Base-by-base conservation (phyloP, 352 stramenopile genomes). In the Elongisporangium senticosum region DNA sequence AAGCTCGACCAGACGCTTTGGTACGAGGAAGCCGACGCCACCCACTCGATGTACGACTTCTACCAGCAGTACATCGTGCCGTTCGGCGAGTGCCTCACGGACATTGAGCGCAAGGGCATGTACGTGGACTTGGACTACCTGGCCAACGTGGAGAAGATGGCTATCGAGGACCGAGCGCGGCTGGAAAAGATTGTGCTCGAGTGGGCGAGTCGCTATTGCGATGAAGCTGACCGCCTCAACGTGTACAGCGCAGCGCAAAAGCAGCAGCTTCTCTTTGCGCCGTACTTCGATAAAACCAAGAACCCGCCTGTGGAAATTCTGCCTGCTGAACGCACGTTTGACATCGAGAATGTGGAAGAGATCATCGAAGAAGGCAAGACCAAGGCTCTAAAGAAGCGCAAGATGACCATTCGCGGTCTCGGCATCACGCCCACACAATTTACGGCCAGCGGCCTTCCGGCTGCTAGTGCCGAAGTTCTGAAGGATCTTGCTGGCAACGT, bases 81-180 rank as follows among this genome's bases (percentile, higher is more conserved):
- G n/a, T 99, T 99, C 70, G 98, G 95, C 22, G 87, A 99, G 63
- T 93, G 98, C 23, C 80, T 99, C 4, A 99, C 97, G 6, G 96
- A 99, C 70, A 99, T 99, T 68, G 98, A 99, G 77, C 77, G 94
- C 55, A 92, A 93, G 49, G 93, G 93, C 15, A 96, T 98, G 72
- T 75, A 94, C 57, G 86, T 98, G 51, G 78, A 96, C 69, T 43
- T 80, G 11, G 77, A 86, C 24, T 98, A 99, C 71, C 82, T 99
- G 2, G 81, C 83, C 1, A 67, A 81, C 10, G 92, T 98, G 1
- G 94, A 99, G 67, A 69, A 81, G 13, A 70, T 95, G 64, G 97
- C 97, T 6, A 64, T 94, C 53, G 74, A 92, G 56, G 96, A 99
- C 67, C 84, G 93, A 52, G 71, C 78, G 17, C 59, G 81, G 17